A percentile compares a stretch with the other conserved stretches of the same genome.
Conservation (phyloP, 495 filamentous ascomycete genomes). For the Glarea lozoyensis region DNA sequence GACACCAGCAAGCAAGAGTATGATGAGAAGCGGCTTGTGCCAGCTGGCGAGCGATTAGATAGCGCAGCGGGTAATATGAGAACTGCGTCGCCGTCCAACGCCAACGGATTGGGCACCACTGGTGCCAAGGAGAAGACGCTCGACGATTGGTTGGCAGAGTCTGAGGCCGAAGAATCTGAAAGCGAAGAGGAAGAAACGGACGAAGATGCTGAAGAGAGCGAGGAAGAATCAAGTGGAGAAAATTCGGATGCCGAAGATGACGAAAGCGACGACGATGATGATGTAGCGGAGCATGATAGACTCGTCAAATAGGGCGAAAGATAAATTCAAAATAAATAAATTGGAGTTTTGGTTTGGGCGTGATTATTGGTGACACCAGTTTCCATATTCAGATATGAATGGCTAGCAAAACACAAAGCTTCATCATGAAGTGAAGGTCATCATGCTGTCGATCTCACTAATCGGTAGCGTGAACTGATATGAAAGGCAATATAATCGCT, state of each 20-base stretch:
- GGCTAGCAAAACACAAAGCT: too few species aligned
- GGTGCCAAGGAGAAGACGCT: conserved; percentile 53
- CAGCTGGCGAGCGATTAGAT: conserved; percentile 60
- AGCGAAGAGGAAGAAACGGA: conserved; percentile 43
- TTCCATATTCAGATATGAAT: too few species aligned
- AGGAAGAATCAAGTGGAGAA: conserved; percentile 30
- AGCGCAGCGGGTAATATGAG: conserved; percentile 28
- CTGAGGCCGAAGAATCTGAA: conserved; percentile 26
- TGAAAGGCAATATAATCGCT: too few species aligned
- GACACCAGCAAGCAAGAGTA: conserved; percentile 26
- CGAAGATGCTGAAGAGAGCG: conserved; percentile 30
- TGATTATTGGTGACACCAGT: too few species aligned
- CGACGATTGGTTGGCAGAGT: conserved; percentile 83
- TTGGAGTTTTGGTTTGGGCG: too few species aligned
- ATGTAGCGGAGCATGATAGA: conserved; percentile 38
- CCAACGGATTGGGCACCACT: conserved; percentile 13
- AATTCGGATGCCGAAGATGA: conserved; percentile 28
- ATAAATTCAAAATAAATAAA: conserved; percentile 2
- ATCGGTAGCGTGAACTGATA: too few species aligned
- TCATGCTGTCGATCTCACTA: too few species aligned
- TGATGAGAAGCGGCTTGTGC: conserved; percentile 34
- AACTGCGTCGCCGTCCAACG: conserved; percentile 12
- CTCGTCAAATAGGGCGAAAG: conserved; percentile 27
- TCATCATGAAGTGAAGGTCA: too few species aligned
- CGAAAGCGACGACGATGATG: conserved; percentile 36